Evolutionary conservation across 1,139 yeast species (phyloP).

Genomic region (Yamadazyma epiphylla): DNA sequence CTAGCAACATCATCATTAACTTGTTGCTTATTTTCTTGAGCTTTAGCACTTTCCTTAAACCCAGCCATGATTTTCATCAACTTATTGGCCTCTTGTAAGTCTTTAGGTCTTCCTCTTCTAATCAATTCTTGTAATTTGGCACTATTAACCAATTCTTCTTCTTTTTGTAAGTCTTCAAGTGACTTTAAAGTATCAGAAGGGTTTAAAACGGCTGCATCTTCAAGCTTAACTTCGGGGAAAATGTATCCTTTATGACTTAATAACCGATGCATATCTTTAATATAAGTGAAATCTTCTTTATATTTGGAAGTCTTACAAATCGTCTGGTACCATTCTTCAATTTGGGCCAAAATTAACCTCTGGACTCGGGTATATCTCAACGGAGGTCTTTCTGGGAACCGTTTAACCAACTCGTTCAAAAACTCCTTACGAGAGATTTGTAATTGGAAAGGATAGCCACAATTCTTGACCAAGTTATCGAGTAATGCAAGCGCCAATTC

Average conservation of each 20-base stretch:
- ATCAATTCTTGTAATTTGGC: conserved; percentile 95
- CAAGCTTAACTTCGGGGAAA: conserved; percentile 87
- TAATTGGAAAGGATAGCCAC: conserved; percentile 95
- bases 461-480: conserved; percentile 91
- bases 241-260: conserved; percentile 82
- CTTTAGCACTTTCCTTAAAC: conserved; percentile 74
- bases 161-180: conserved; percentile 85
- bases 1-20: conserved; percentile 83
- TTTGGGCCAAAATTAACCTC: conserved; percentile 77
- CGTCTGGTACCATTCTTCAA: conserved; percentile 97
- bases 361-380: conserved; percentile 79
- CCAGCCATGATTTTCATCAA: conserved; percentile 99
- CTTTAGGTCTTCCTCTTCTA: conserved; percentile 94
- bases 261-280: conserved; percentile 93
- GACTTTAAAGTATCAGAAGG: conserved; percentile 90
- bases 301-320: conserved; percentile 86
- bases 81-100: conserved; percentile 91
- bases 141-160: conserved; percentile 87
- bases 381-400: conserved; percentile 96
- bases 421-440: conserved; percentile 95
- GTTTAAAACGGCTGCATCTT: conserved; percentile 89
- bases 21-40: conserved; percentile 63
- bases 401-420: conserved; percentile 83
- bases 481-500: conserved; percentile 57
- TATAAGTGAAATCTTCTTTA: conserved; percentile 87